phyloP scores from a whole-genome alignment of 2,329 filamentous ascomycete genomes.

The Microthyrium microscopicum region DNA sequence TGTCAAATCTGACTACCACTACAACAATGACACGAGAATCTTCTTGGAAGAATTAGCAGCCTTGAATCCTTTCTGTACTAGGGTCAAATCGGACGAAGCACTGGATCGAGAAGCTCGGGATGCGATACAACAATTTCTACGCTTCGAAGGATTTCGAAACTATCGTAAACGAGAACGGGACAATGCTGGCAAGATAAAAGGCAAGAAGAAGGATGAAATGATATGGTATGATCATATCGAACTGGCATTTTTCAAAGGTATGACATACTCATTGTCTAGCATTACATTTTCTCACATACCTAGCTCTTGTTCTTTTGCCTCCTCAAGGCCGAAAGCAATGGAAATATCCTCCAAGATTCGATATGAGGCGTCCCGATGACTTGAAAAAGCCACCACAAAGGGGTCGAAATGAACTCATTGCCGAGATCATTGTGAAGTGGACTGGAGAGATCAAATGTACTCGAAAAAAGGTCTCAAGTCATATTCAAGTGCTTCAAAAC shows the following conservation, averaged over 20 bases:
- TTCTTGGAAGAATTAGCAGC: background rate
- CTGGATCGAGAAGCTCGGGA: conserved; percentile 1
- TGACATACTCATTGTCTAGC: conserved; percentile 3
- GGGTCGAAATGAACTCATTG: conserved; percentile 45
- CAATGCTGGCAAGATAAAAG: too few species aligned
- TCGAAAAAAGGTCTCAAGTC: conserved; percentile 47
- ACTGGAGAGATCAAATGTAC: conserved; percentile 36
- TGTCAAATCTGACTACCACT: conserved; percentile 14
- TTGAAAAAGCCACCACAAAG: conserved; percentile 33
- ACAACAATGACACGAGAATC: conserved; percentile 12
- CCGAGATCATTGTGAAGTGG: conserved; percentile 37
- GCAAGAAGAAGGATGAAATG: conserved; percentile 13
- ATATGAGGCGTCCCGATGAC: conserved; percentile 29
- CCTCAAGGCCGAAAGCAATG: conserved; percentile 19
- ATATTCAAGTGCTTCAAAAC: conserved; percentile 44
- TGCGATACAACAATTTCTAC: background rate
- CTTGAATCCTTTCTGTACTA: too few species aligned
- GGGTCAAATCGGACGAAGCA: conserved; percentile 1
- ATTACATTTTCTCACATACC: background rate
- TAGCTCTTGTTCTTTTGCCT: conserved; percentile 2
- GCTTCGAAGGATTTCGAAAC: conserved; percentile 20
- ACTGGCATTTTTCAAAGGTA: conserved; percentile 31
- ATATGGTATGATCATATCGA: conserved; percentile 33
- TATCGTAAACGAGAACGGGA: conserved; percentile 28
- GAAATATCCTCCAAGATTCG: conserved; percentile 41